Evolutionary conservation across 176 grass and related monocot genomes (phyloP).

Genomic region (Triticum timopheevii): DNA sequence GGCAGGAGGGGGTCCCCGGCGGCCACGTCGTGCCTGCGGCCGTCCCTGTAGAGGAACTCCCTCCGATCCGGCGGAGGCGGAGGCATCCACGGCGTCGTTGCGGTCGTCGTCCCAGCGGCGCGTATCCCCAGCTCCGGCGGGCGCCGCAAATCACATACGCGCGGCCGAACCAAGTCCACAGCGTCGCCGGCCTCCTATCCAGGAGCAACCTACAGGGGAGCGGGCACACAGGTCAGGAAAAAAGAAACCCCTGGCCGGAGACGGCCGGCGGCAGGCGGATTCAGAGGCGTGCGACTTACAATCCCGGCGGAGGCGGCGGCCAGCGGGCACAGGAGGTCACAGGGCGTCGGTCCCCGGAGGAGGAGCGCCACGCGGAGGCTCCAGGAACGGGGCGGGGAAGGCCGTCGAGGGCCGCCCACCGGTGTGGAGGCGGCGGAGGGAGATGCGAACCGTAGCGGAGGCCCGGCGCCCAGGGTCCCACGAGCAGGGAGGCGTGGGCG

Average conservation of each 20-base stretch:
- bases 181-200: neutral
- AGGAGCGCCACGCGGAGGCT: neutral
- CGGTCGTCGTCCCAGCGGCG: constrained; percentile 20
- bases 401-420: neutral
- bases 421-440: neutral
- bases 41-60: constrained; percentile 70
- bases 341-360: neutral
- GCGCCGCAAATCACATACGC: constrained; percentile 47
- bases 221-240: neutral
- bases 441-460: neutral
- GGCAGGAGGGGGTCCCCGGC: constrained; percentile 40
- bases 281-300: neutral
- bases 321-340: neutral
- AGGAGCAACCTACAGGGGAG: constrained; percentile 1
- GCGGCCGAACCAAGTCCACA: constrained; percentile 8
- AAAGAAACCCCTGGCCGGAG: neutral
- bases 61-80: constrained; percentile 75
- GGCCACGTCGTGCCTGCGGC: constrained; percentile 50
- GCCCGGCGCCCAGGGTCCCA: neutral
- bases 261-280: neutral
- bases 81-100: constrained; percentile 62
- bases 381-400: neutral
- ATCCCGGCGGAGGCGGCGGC: neutral
- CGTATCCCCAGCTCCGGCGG: constrained; percentile 25
- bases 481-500: neutral